Evolutionary conservation across 164 flowering plant genomes (phyloP), one percentile per base, ranked within the genome.

Genomic region (Warburgia ugandensis): DNA sequence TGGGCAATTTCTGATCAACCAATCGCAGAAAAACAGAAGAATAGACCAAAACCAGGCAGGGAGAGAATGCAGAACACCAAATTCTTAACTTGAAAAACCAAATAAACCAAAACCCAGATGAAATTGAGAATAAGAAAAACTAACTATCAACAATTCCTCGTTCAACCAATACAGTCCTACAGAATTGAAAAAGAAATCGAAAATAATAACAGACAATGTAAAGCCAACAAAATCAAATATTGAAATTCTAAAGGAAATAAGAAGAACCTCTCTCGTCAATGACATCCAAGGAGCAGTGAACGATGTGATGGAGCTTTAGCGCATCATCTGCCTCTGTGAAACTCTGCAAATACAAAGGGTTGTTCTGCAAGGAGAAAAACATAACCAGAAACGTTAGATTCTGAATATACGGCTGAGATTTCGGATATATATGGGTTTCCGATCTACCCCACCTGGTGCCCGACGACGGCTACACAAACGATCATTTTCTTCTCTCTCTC

Each of bases 241-340:
- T 7, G 26, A 45, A 31, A 33, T 10, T 2, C 12, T 11, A 17
- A 5, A 23, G 1, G 45, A 17, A n/a, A 20, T 9, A 30, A 43
- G 27, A 20, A 7, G 5, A 22, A 84, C 95, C 94, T 82, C 89
- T 76, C 55, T 92, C 96, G 42, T 88, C 96, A 27, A 92, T 78
- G 45, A 92, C 99, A 42, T 92, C 99, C 54, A 92, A 78, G 11
- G 99, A 92, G 68, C 97, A 88, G 52, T 92, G 99, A 19, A 92
- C 97, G 31, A 69, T 78, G 79, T 92, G 94, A 58, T 92, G 97
- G 53, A 92, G 94, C 69, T 88, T 88, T 37, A 92, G 76, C 27
- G 94, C 92, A 64, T 88, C 99, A 46, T 92, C 97, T 6, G 85
- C 94, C 52, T 88, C 94, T 2, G 99, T 86, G 76, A 92, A 92